Evolutionary conservation across 2,329 filamentous ascomycete genomes (phyloP).

Genomic region (Sporothrix euskadiensis): DNA sequence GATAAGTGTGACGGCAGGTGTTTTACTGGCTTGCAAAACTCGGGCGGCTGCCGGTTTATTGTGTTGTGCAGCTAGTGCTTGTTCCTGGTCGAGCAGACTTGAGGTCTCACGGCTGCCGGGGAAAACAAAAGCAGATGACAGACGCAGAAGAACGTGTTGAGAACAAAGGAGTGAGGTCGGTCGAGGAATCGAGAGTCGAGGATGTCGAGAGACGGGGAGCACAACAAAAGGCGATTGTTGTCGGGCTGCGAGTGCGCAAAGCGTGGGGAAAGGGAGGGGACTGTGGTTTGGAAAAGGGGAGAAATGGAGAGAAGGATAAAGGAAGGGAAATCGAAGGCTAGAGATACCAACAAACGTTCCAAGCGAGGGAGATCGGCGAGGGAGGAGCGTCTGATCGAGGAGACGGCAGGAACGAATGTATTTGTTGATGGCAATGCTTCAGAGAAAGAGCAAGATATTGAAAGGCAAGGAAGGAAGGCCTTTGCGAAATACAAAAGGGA

Average conservation of each 20-base stretch:
- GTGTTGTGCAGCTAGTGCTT: not conserved
- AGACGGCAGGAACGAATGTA: constrained; percentile 1
- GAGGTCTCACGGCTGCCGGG: constrained; percentile 3
- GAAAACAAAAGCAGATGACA: not conserved
- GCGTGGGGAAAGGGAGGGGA: constrained; percentile 7
- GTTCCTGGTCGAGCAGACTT: not conserved
- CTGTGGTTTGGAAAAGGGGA: not conserved
- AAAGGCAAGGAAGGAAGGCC: constrained; percentile 9
- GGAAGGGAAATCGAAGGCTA: not conserved
- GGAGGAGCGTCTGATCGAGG: not conserved
- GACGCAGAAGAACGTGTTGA: not conserved
- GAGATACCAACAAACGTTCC: not conserved
- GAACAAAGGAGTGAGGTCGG: not conserved
- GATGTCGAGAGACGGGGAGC: not conserved
- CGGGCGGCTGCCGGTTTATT: not conserved
- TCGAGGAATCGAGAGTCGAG: not conserved
- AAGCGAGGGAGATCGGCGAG: constrained; percentile 1
- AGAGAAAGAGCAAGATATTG: not conserved
- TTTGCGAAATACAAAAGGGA: not conserved
- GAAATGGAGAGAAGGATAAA: not conserved
- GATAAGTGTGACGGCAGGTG: constrained; percentile 18
- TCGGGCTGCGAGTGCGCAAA: not conserved
- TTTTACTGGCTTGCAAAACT: constrained; percentile 1
- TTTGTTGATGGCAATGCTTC: not conserved
- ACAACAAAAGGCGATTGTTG: not conserved